Conservation (phyloP, 257 asterid genomes). For the Striga asiatica region DNA sequence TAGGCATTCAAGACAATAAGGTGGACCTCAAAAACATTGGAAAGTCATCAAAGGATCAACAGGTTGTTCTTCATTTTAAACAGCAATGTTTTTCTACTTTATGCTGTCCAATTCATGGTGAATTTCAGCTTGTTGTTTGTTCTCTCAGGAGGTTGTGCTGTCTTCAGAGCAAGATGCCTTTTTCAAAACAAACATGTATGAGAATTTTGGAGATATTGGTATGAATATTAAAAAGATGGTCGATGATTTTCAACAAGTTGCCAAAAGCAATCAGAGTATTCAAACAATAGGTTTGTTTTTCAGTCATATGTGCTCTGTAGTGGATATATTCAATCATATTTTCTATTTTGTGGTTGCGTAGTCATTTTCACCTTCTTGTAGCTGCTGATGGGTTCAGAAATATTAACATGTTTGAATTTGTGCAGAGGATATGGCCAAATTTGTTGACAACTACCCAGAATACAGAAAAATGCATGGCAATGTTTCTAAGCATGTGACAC, state of each 20-base stretch:
- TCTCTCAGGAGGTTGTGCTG: conserved; percentile 77
- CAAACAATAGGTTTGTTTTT: conserved; percentile 78
- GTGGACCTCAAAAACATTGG: conserved; percentile 70
- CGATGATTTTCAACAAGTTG: conserved; percentile 90
- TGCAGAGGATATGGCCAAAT: conserved; percentile 98
- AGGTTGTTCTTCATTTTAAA: conserved; percentile 40
- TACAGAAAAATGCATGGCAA: conserved; percentile 93
- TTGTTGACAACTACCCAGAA: conserved; percentile 96
- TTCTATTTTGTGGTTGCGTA: conserved; percentile 4
- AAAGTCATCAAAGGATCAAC: conserved; percentile 65
- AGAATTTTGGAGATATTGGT: conserved; percentile 94
- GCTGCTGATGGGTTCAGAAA: not conserved
- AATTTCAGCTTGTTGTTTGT: conserved; percentile 12
- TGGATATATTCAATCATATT: not conserved
- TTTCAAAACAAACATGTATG: conserved; percentile 85
- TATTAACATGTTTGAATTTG: too few species aligned
- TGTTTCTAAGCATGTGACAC: conserved; percentile 95
- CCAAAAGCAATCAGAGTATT: conserved; percentile 88
- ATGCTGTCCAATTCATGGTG: conserved; percentile 8
- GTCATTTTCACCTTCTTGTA: conserved; percentile 5
- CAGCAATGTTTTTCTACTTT: conserved; percentile 8
- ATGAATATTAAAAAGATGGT: conserved; percentile 87
- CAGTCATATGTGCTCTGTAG: not conserved
- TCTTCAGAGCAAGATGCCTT: conserved; percentile 93
- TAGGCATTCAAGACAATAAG: conserved; percentile 92